Base-by-base conservation (phyloP, 1,139 yeast species). In the Ashbya aceris region DNA sequence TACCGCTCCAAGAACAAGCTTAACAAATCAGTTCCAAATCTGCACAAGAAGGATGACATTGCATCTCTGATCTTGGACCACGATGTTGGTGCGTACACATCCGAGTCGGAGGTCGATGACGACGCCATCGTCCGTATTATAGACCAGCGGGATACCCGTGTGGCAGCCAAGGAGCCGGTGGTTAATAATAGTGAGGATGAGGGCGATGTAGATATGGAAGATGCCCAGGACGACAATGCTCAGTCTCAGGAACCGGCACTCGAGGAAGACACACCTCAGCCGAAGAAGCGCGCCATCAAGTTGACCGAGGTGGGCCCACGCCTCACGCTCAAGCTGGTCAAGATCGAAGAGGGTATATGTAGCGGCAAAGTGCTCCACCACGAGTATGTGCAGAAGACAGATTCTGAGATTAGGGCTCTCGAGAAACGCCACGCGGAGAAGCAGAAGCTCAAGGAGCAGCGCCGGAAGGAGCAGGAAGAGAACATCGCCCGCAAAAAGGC, bases 261-360 rank as follows among this genome's bases (percentile, higher is more conserved):
- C 58, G 59, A 40, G 50, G 52, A 39, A 33, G 41, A 31, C 29
- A 45, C 40, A 46, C 40, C 29, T n/a, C 44, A 33, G 10, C 69
- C 45, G 29, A 77, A 79, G 49, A 87, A 87, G 67, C 77, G 85
- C 54, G 98, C 98, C 1, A 85, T 93, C 52, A 87, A 87, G 60
- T 71, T 93, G 46, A 84, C 91, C 1, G 99, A 93, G 64, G 69
- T 89, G 44, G 99, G 99, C 0, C 99, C 99, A 30, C 74, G 99
- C 51, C 65, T 93, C 63, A 78, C 76, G 52, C 69, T 93, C 65
- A 69, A 77, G 40, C 69, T 91, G 48, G 69, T 83, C 44, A 93
- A 93, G 67, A 84, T 93, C 46, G 97, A 91, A 64, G 97, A 91
- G 60, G 96, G 94, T 12, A 76, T 89, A 39, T 78, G 85, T 49